Evolutionary conservation across 2,329 filamentous ascomycete species (phyloP).

Genomic region (Tolypocladium album): DNA sequence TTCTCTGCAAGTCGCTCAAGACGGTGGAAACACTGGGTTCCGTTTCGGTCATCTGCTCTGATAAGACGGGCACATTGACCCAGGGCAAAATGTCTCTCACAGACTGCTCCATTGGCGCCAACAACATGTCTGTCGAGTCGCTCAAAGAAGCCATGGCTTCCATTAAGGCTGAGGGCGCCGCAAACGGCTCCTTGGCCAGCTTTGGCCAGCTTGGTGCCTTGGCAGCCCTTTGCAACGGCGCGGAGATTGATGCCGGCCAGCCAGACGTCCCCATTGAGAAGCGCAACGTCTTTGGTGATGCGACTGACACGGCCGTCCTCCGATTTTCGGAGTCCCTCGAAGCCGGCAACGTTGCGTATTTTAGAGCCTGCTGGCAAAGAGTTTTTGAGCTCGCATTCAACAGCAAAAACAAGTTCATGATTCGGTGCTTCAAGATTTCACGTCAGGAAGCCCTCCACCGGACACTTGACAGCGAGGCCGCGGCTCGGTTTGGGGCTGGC

Average conservation of each 20-base stretch:
- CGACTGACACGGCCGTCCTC: slow-evolving; percentile 65
- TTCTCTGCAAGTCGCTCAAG: slow-evolving; percentile 70
- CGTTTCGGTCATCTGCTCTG: slow-evolving; percentile 64
- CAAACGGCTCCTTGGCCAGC: slow-evolving; percentile 21
- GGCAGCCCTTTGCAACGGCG: slow-evolving; percentile 62
- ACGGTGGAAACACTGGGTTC: slow-evolving; percentile 67
- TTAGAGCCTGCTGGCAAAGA: slow-evolving; percentile 53
- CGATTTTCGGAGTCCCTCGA: slow-evolving; percentile 56
- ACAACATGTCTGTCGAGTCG: slow-evolving; percentile 37
- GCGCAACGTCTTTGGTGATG: slow-evolving; percentile 60
- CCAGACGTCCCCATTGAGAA: slow-evolving; percentile 46
- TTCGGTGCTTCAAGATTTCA: slow-evolving; percentile 44
- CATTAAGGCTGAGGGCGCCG: slow-evolving; percentile 9
- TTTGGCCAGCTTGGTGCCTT: slow-evolving; percentile 50
- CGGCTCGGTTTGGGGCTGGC: slow-evolving; percentile 19
- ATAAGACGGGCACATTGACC: slow-evolving; percentile 66
- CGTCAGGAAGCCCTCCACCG: slow-evolving; percentile 18
- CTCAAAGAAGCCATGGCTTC: slow-evolving; percentile 30
- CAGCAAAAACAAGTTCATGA: slow-evolving; percentile 77
- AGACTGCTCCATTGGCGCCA: slow-evolving; percentile 48
- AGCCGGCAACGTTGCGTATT: slow-evolving; percentile 41
- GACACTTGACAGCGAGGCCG: slow-evolving; percentile 26
- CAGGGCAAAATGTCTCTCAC: slow-evolving; percentile 65
- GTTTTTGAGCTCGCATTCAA: slow-evolving; percentile 65
- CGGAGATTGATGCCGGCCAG: slow-evolving; percentile 60